These are phyloP conservation scores for Ophiocordyceps camponoti-leonardi DNA, from an alignment of 2,329 filamentous ascomycete species.

Conservation along the genomic window DNA sequence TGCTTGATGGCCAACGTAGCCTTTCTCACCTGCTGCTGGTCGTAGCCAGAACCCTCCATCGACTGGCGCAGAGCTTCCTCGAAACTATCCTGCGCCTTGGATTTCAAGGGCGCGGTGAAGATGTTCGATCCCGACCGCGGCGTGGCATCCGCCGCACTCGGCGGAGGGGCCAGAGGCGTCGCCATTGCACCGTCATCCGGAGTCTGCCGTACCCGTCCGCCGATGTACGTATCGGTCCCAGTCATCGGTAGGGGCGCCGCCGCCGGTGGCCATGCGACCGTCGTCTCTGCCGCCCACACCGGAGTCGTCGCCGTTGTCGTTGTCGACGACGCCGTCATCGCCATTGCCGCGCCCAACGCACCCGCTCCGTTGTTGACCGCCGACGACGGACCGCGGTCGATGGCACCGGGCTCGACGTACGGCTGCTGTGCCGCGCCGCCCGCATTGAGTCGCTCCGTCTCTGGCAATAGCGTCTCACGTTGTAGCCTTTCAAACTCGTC, in stretches of 20 bases:
- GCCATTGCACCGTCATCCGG: not conserved
- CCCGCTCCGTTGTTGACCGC: no score
- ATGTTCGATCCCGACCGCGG: not conserved
- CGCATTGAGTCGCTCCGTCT: not conserved
- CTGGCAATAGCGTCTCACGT: slow-evolving; percentile 3
- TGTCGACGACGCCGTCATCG: no score
- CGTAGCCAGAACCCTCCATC: not conserved
- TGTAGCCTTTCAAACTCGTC: slow-evolving; percentile 10
- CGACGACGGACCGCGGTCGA: no score
- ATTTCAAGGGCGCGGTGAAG: slow-evolving; percentile 8
- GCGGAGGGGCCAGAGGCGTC: not conserved
- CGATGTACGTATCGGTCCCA: slow-evolving; percentile 20
- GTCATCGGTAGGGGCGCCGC: slow-evolving; percentile 14
- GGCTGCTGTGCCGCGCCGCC: not conserved
- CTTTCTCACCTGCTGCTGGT: not conserved
- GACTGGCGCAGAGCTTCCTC: slow-evolving; percentile 3
- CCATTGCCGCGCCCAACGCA: no score
- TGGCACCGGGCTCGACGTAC: not conserved
- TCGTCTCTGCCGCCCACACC: not conserved
- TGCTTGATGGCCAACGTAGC: slow-evolving; percentile 10
- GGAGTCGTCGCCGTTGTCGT: no score
- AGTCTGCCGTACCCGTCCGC: slow-evolving; percentile 1
- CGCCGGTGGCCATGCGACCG: not conserved
- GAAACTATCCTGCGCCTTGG: slow-evolving; percentile 10
- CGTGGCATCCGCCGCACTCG: not conserved